Conservation (phyloP, 495 filamentous ascomycete genomes). For the Monascus purpureus region DNA sequence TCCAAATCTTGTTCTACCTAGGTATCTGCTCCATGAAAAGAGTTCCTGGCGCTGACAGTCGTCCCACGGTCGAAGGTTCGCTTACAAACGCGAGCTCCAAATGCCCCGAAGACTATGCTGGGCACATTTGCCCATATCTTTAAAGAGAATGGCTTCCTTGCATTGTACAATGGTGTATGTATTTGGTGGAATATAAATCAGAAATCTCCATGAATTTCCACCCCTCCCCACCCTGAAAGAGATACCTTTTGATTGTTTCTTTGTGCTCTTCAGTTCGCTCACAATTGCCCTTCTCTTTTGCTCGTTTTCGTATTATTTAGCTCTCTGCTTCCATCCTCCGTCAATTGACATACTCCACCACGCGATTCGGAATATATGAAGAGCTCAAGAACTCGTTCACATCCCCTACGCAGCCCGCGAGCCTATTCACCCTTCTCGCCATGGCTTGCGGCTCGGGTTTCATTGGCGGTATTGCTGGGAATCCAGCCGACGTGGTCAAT, state of each 20-base stretch:
- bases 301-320: slow-evolving; percentile 19
- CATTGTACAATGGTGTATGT: slow-evolving; percentile 69
- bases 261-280: not conserved
- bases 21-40: not conserved
- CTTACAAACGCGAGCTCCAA: slow-evolving; percentile 63
- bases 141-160: slow-evolving; percentile 49
- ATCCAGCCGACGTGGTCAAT: slow-evolving; percentile 91
- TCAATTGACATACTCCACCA: slow-evolving; percentile 84
- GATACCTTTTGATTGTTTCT: slow-evolving; percentile 1
- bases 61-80: slow-evolving; percentile 47
- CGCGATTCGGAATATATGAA: slow-evolving; percentile 89
- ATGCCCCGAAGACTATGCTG: slow-evolving; percentile 58
- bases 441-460: slow-evolving; percentile 77
- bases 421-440: slow-evolving; percentile 57
- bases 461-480: slow-evolving; percentile 79
- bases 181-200: too few species aligned
- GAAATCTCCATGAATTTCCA: too few species aligned
- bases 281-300: not conserved
- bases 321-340: slow-evolving; percentile 84
- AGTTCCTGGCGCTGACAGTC: slow-evolving; percentile 7
- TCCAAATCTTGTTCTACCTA: not conserved
- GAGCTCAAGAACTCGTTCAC: slow-evolving; percentile 64
- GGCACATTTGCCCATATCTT: slow-evolving; percentile 70
- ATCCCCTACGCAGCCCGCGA: slow-evolving; percentile 32
- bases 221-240: not conserved